phyloP scores from a whole-genome alignment of 2,329 filamentous ascomycete genomes.

The Aspergillus aculeatinus region DNA sequence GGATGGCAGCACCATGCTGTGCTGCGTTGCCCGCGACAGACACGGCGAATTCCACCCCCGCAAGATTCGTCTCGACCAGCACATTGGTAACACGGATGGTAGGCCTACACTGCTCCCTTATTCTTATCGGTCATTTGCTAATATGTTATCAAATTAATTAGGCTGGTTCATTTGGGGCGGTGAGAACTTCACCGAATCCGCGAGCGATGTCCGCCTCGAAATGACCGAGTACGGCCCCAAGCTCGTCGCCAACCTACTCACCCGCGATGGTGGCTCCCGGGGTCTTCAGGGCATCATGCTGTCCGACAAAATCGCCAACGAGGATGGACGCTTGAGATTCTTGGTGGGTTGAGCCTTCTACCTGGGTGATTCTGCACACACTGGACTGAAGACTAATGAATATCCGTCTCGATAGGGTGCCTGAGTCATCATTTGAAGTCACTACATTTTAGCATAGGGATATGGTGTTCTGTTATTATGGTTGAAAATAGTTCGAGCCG shows the following conservation, averaged over 20 bases:
- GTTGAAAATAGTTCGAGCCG: neutral
- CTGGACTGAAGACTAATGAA: neutral
- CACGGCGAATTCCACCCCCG: neutral
- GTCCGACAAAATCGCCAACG: conserved; percentile 19
- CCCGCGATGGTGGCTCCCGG: conserved; percentile 11
- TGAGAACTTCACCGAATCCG: conserved; percentile 16
- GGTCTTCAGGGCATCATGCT: conserved; percentile 19
- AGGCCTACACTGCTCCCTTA: neutral
- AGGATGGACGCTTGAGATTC: conserved; percentile 17
- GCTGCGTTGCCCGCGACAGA: neutral
- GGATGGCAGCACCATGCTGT: neutral
- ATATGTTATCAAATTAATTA: neutral
- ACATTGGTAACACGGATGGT: conserved; percentile 21
- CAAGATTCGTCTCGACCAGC: conserved; percentile 16
- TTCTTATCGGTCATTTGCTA: no score
- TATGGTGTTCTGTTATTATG: neutral
- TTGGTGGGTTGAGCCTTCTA: conserved; percentile 7
- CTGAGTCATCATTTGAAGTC: neutral
- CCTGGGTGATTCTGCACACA: no score
- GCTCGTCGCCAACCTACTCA: conserved; percentile 17
- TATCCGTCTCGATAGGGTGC: neutral
- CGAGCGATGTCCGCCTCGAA: conserved; percentile 14
- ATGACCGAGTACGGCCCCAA: conserved; percentile 16
- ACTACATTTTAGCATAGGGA: neutral
- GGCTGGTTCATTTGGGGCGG: conserved; percentile 24